Percentiles rank a stretch among this genome's conserved stretches.
These are phyloP conservation scores for Colletotrichum tropicale DNA, from an alignment of 2,329 filamentous ascomycete genomes.

Conservation along the genomic window DNA sequence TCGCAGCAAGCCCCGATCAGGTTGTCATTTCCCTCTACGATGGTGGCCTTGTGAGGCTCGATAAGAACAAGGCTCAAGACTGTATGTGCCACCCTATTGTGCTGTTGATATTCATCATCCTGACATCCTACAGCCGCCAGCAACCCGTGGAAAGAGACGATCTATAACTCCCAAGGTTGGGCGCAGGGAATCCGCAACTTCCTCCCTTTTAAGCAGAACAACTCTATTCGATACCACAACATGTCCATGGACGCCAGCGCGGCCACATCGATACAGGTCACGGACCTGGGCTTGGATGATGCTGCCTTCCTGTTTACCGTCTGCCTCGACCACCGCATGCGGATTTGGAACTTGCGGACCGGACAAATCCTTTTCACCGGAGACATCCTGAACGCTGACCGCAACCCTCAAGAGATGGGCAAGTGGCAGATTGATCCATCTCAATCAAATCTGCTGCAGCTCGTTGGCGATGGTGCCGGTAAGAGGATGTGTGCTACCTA, in stretches of 20 bases:
- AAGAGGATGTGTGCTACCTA: constrained; percentile 74
- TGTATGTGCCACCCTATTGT: constrained; percentile 38
- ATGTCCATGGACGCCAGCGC: constrained; percentile 70
- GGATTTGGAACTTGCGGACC: constrained; percentile 86
- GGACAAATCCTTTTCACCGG: constrained; percentile 78
- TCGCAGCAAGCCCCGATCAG: constrained; percentile 74
- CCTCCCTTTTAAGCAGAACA: constrained; percentile 68
- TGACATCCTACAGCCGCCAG: constrained; percentile 31
- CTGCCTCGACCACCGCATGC: constrained; percentile 85
- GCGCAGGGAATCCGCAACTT: constrained; percentile 68
- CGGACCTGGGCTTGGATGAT: constrained; percentile 53
- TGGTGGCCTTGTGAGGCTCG: constrained; percentile 75
- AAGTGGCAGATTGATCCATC: constrained; percentile 81
- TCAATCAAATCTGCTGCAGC: constrained; percentile 76
- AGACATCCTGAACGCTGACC: constrained; percentile 75
- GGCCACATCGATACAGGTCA: constrained; percentile 66
- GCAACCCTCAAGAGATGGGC: constrained; percentile 70
- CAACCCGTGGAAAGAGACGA: constrained; percentile 70
- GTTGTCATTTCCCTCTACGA: constrained; percentile 83
- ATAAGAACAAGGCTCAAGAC: constrained; percentile 56
- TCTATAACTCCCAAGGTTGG: constrained; percentile 78
- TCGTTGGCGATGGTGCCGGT: constrained; percentile 64
- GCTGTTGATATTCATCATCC: not conserved
- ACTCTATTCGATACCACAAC: constrained; percentile 68
- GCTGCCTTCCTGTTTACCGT: constrained; percentile 73